A percentile compares a stretch with the other conserved stretches of the same genome.
These are phyloP conservation scores for Heliophila coronopifolia DNA, from an alignment of 441 rosid genomes.

Conservation along the genomic window DNA sequence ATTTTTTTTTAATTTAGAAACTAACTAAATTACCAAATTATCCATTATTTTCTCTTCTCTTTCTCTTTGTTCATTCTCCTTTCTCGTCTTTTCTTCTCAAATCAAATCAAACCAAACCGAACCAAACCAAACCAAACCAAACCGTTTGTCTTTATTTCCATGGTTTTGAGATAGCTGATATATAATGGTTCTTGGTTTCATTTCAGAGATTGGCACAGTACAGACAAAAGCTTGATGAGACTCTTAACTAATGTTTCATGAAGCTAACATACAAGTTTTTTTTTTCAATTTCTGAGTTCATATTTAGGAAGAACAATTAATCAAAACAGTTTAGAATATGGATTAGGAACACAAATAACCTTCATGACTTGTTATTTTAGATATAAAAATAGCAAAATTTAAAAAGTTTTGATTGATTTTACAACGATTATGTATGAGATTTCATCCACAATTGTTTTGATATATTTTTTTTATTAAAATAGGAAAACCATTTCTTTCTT, in stretches of 20 bases:
- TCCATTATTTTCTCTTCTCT: no score
- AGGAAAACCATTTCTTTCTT: no score
- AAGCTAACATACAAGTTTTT: neutral
- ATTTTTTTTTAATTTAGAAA: no score
- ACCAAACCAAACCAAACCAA: neutral
- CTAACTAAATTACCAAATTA: no score
- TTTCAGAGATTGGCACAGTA: constrained; percentile 72
- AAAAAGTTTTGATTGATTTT: no score
- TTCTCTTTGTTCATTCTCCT: no score
- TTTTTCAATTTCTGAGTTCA: neutral
- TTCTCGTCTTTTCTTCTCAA: no score
- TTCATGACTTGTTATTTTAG: constrained; percentile 13
- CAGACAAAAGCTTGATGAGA: constrained; percentile 81
- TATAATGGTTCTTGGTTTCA: constrained; percentile 6
- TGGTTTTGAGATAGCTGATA: neutral
- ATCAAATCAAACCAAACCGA: no score
- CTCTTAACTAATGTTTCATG: constrained; percentile 22
- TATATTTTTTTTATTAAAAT: no score
- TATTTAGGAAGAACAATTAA: constrained; percentile 20
- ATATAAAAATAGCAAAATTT: no score
- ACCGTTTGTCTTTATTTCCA: neutral
- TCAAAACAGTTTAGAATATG: constrained; percentile 10
- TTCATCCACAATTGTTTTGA: no score
- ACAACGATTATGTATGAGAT: no score
- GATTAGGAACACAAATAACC: neutral